A percentile compares a stretch with the other conserved stretches of the same genome.
These are phyloP conservation scores for Zopfochytrium polystomum DNA, from an alignment of 371 early-diverging fungal genomes.

Conservation along the genomic window DNA sequence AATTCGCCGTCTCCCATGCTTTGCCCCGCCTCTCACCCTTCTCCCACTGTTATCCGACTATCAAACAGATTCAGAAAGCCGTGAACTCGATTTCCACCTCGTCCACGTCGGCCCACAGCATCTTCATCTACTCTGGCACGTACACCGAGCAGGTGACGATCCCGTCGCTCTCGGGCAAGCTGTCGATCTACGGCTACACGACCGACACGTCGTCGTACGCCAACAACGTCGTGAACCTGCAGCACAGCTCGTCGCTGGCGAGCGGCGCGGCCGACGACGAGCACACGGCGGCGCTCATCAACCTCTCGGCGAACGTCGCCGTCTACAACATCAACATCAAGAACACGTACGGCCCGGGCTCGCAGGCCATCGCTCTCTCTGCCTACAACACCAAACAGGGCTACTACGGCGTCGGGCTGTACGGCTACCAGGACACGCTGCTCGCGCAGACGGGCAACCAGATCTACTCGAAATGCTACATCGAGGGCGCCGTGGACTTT, in stretches of 20 bases:
- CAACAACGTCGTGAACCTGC: conserved; percentile 7
- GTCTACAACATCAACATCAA: conserved; percentile 17
- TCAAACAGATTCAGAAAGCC: conserved; percentile 15
- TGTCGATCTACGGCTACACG: conserved; percentile 13
- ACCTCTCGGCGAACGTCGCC: neutral
- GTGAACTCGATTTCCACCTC: conserved; percentile 7
- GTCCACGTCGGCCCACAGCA: neutral
- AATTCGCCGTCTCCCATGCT: neutral
- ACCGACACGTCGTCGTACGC: conserved; percentile 3
- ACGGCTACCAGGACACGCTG: conserved; percentile 42
- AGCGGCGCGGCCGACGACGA: conserved; percentile 5
- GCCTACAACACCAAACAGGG: conserved; percentile 21
- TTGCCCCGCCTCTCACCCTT: neutral
- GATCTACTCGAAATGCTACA: conserved; percentile 36
- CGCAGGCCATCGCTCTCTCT: conserved; percentile 16
- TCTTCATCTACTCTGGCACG: conserved; percentile 19
- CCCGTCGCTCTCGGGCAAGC: neutral
- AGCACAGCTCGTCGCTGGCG: neutral
- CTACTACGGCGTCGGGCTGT: conserved; percentile 28
- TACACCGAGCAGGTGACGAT: conserved; percentile 18
- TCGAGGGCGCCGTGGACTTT: conserved; percentile 41
- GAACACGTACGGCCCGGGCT: conserved; percentile 13
- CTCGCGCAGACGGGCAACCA: conserved; percentile 29
- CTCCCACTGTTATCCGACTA: neutral
- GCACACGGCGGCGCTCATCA: conserved; percentile 6